Percentiles rank a stretch among this genome's conserved stretches.
phyloP scores from a whole-genome alignment of 1,139 yeast genomes.

The Hanseniaspora sp. region DNA sequence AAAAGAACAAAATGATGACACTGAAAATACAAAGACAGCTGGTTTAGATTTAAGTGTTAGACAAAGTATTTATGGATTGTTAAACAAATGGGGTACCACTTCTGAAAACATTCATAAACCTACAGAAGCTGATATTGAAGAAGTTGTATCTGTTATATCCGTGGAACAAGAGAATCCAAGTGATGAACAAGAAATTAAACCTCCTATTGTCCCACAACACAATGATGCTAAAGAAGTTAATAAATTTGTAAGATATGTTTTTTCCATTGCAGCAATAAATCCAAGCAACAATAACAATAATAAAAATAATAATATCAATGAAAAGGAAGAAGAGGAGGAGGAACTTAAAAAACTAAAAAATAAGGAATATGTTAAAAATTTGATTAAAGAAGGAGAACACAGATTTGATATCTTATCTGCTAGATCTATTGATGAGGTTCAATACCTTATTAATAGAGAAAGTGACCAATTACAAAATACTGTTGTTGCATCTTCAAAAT shows the following conservation, averaged over 20 bases:
- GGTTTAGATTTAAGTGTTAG: constrained; percentile 7
- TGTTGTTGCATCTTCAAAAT: background rate
- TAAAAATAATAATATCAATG: constrained; percentile 12
- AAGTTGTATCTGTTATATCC: constrained; percentile 16
- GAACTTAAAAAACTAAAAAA: constrained; percentile 20
- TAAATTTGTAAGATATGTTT: constrained; percentile 33
- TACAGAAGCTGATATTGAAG: constrained; percentile 14
- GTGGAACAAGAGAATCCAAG: constrained; percentile 1
- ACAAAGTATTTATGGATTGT: constrained; percentile 13
- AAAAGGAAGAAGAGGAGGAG: constrained; percentile 6
- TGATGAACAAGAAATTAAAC: background rate
- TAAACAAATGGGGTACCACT: constrained; percentile 11
- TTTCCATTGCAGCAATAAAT: constrained; percentile 32
- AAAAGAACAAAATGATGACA: constrained; percentile 4
- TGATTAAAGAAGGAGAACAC: background rate
- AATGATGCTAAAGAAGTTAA: constrained; percentile 24
- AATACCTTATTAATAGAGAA: constrained; percentile 31
- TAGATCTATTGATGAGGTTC: constrained; percentile 64
- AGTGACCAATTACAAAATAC: constrained; percentile 20
- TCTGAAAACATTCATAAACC: background rate
- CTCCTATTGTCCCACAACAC: background rate
- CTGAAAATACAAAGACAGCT: background rate
- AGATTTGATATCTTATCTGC: constrained; percentile 69
- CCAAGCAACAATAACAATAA: constrained; percentile 18
- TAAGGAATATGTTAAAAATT: constrained; percentile 30